phyloP scores from a whole-genome alignment of 768 basidiomycete species.

The Kwoniella heveanensis region DNA sequence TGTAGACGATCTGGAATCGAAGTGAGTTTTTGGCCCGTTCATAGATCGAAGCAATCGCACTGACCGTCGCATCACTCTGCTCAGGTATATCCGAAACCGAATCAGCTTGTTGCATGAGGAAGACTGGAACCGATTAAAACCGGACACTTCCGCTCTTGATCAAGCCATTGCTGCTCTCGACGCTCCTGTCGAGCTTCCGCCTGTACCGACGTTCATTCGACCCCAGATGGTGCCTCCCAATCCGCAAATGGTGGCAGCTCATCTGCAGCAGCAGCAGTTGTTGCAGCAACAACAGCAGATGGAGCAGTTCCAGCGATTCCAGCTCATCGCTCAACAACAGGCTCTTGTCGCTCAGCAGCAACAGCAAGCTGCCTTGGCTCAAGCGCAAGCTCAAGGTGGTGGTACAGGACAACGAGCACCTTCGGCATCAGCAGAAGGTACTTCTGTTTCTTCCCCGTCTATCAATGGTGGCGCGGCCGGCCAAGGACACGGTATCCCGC shows the following conservation, averaged over 20 bases:
- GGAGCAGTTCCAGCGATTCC: slow-evolving; percentile 44
- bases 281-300: slow-evolving; percentile 31
- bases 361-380: slow-evolving; percentile 29
- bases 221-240: slow-evolving; percentile 33
- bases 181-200: slow-evolving; percentile 40
- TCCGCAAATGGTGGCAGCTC: slow-evolving; percentile 25
- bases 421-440: slow-evolving; percentile 16
- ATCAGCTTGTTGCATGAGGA: slow-evolving; percentile 39
- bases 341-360: slow-evolving; percentile 30
- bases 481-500: slow-evolving; percentile 14
- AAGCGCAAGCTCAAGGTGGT: slow-evolving; percentile 26
- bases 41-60: background rate
- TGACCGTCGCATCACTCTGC: background rate
- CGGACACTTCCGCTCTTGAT: slow-evolving; percentile 35
- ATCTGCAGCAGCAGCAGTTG: slow-evolving; percentile 40
- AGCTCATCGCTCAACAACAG: slow-evolving; percentile 34
- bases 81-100: slow-evolving; percentile 47
- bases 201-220: slow-evolving; percentile 40
- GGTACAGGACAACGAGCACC: slow-evolving; percentile 11
- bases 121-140: slow-evolving; percentile 44
- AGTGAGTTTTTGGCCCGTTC: slow-evolving; percentile 23
- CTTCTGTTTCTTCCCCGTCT: slow-evolving; percentile 8
- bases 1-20: slow-evolving; percentile 57
- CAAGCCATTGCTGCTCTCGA: slow-evolving; percentile 35
- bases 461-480: slow-evolving; percentile 9